These are phyloP conservation scores for Sodiomyces alkalinus DNA, from an alignment of 2,329 filamentous ascomycete species.

Conservation along the genomic window DNA sequence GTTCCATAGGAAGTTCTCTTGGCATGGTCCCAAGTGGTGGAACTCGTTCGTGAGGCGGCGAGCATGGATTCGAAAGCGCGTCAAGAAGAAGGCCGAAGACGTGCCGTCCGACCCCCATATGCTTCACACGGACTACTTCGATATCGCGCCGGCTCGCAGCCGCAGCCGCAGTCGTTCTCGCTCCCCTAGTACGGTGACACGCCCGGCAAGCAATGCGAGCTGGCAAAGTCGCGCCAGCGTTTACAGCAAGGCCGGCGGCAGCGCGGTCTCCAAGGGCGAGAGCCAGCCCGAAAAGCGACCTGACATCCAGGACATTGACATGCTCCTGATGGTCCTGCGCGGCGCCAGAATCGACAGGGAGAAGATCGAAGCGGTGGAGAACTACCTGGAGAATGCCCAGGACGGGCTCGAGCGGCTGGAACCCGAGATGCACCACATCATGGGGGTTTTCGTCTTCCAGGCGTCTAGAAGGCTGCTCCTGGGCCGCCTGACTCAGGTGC, in stretches of 20 bases:
- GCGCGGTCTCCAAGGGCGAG: slow-evolving; percentile 21
- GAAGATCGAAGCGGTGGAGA: slow-evolving; percentile 70
- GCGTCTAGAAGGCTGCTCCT: slow-evolving; percentile 68
- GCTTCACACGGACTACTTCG: slow-evolving; percentile 67
- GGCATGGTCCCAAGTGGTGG: slow-evolving; percentile 88
- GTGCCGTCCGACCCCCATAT: slow-evolving; percentile 42
- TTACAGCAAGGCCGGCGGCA: slow-evolving; percentile 21
- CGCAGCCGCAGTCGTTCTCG: slow-evolving; percentile 14
- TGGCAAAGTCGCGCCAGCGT: slow-evolving; percentile 10
- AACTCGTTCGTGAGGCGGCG: slow-evolving; percentile 87
- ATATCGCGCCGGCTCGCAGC: slow-evolving; percentile 41
- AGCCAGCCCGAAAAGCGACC: slow-evolving; percentile 38
- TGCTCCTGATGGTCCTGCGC: slow-evolving; percentile 54
- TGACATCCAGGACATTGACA: slow-evolving; percentile 46
- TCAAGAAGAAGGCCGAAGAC: slow-evolving; percentile 39
- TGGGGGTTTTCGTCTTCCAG: slow-evolving; percentile 81
- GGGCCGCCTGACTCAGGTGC: slow-evolving; percentile 48
- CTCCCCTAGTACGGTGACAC: slow-evolving; percentile 10
- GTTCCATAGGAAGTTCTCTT: slow-evolving; percentile 59
- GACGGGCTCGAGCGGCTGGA: slow-evolving; percentile 64
- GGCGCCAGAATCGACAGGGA: slow-evolving; percentile 71
- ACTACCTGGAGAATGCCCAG: slow-evolving; percentile 63
- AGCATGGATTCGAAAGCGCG: slow-evolving; percentile 71
- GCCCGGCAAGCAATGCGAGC: slow-evolving; percentile 17
- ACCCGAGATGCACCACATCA: slow-evolving; percentile 67